These are phyloP conservation scores for Amborella trichopoda DNA, from an alignment of 164 flowering plant genomes.

Conservation along the genomic window DNA sequence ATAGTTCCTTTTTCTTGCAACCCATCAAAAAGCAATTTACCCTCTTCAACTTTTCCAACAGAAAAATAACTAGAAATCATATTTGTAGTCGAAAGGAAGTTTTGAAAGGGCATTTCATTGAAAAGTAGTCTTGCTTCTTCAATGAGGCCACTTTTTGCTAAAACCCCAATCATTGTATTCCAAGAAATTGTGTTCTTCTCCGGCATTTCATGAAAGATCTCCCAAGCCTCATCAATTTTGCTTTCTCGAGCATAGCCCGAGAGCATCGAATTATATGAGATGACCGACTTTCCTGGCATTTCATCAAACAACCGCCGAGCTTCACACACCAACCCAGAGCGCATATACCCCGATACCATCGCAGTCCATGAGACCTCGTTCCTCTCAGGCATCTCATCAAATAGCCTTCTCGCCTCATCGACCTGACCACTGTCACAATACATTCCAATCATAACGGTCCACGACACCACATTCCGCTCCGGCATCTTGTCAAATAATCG, in stretches of 20 bases:
- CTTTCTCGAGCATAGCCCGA: conserved; percentile 44
- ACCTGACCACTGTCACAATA: conserved; percentile 10
- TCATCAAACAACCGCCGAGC: conserved; percentile 13
- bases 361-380: conserved; percentile 17
- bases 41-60: conserved; percentile 1
- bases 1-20: conserved; percentile 6
- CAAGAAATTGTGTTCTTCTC: conserved; percentile 47
- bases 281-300: conserved; percentile 18
- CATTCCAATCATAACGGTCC: conserved; percentile 24
- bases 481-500: conserved; percentile 21
- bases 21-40: not conserved
- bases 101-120: conserved; percentile 27
- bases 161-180: conserved; percentile 68
- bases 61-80: no score
- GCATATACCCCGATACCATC: conserved; percentile 19
- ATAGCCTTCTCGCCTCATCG: conserved; percentile 11
- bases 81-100: no score
- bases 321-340: conserved; percentile 12
- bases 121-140: conserved; percentile 34
- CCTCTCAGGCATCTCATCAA: conserved; percentile 16
- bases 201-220: conserved; percentile 36
- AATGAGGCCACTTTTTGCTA: conserved; percentile 40
- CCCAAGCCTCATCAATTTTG: conserved; percentile 33
- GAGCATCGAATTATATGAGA: conserved; percentile 41
- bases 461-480: conserved; percentile 14